Conservation (phyloP, 768 basidiomycete species). For the Termitomyces sp. region DNA sequence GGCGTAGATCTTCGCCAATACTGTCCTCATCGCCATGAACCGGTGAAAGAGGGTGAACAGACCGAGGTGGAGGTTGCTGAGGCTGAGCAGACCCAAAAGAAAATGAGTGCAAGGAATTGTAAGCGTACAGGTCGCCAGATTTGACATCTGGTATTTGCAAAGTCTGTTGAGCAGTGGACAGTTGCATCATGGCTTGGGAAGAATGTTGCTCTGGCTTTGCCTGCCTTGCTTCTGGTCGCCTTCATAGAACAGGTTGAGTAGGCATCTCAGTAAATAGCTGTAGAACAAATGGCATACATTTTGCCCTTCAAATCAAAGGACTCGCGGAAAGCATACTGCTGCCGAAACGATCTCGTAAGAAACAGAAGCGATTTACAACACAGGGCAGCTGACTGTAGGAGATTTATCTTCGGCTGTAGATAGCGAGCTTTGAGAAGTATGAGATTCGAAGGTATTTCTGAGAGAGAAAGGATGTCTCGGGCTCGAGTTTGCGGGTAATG, state of each 20-base stretch:
- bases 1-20: conserved; percentile 29
- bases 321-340: conserved; percentile 7
- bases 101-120: conserved; percentile 41
- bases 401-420: conserved; percentile 7
- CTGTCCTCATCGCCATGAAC: conserved; percentile 26
- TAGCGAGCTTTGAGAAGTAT: conserved; percentile 11
- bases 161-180: conserved; percentile 1
- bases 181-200: background rate
- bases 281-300: conserved; percentile 4
- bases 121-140: conserved; percentile 30
- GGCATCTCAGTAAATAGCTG: background rate
- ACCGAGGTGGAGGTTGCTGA: conserved; percentile 22
- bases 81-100: conserved; percentile 40
- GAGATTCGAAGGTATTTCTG: conserved; percentile 8
- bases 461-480: conserved; percentile 11
- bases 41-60: conserved; percentile 33
- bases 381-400: conserved; percentile 4
- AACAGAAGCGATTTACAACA: conserved; percentile 1
- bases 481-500: conserved; percentile 10
- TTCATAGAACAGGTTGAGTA: conserved; percentile 3
- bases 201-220: conserved; percentile 9
- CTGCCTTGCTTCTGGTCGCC: conserved; percentile 9
- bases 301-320: background rate
- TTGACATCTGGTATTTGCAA: conserved; percentile 8
- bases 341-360: conserved; percentile 1